Conservation (phyloP, 2,329 filamentous ascomycete genomes). For the Orbilia blumenaviensis region DNA sequence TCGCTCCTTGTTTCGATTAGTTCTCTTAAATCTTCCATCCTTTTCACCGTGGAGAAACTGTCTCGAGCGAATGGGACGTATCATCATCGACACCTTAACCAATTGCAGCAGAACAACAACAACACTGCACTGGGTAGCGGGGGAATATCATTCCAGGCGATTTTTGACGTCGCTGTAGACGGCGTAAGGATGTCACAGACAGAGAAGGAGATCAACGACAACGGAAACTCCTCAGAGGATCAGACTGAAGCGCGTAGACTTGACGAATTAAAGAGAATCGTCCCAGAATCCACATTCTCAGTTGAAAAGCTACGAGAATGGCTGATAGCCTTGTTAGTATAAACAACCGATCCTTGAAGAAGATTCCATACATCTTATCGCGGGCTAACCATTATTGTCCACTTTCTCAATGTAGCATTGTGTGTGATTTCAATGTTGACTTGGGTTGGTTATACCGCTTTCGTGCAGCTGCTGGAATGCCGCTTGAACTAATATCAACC, state of each 20-base stretch:
- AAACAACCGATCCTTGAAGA: background rate
- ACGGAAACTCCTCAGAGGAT: slow-evolving; percentile 57
- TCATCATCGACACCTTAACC: background rate
- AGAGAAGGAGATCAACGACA: slow-evolving; percentile 55
- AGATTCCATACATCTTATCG: background rate
- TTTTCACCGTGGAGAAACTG: background rate
- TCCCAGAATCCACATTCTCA: slow-evolving; percentile 56
- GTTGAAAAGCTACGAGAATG: slow-evolving; percentile 57
- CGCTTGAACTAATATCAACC: no score
- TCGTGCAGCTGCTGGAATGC: background rate
- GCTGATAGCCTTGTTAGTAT: slow-evolving; percentile 58
- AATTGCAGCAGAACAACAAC: slow-evolving; percentile 8
- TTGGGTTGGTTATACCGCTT: slow-evolving; percentile 52
- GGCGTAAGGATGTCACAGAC: slow-evolving; percentile 16
- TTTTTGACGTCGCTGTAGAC: slow-evolving; percentile 12
- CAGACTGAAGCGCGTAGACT: slow-evolving; percentile 52
- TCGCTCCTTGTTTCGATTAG: background rate
- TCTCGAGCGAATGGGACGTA: slow-evolving; percentile 31
- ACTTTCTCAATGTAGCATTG: slow-evolving; percentile 52
- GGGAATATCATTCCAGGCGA: slow-evolving; percentile 34
- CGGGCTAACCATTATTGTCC: slow-evolving; percentile 1
- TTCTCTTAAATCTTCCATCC: background rate
- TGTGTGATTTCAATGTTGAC: slow-evolving; percentile 59
- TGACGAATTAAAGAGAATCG: slow-evolving; percentile 35
- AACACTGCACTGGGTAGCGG: background rate